These are phyloP conservation scores for Erythrobasidium yunnanense DNA, from an alignment of 768 basidiomycete genomes.

Conservation along the genomic window DNA sequence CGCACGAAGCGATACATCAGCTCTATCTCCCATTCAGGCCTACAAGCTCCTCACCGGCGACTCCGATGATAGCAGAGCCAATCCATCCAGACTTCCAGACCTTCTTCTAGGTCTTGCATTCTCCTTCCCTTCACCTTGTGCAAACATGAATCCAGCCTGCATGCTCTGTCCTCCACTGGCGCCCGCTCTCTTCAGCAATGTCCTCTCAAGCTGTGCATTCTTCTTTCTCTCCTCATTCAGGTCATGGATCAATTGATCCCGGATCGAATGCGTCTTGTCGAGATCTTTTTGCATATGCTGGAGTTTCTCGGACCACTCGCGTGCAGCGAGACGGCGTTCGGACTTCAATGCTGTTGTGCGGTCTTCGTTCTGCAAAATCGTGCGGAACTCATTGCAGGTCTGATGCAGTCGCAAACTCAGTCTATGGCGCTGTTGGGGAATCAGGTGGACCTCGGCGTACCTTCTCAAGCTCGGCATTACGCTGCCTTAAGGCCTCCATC, in stretches of 20 bases:
- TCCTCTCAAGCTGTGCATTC: neutral
- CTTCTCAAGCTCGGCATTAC: constrained; percentile 17
- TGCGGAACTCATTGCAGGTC: constrained; percentile 23
- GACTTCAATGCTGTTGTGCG: constrained; percentile 28
- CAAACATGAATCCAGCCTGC: too few relatives aligned
- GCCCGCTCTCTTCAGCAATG: neutral
- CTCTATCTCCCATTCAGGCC: too few relatives aligned
- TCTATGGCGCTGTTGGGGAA: too few relatives aligned
- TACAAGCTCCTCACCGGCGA: neutral
- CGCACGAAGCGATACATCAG: too few relatives aligned
- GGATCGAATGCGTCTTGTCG: constrained; percentile 23
- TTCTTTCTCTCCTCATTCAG: constrained; percentile 32
- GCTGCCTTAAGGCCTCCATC: neutral
- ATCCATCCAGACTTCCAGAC: neutral
- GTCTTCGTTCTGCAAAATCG: constrained; percentile 30
- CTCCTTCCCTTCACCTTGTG: too few relatives aligned
- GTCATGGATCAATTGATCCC: constrained; percentile 13
- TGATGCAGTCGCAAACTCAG: constrained; percentile 4
- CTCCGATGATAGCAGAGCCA: neutral
- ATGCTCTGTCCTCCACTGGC: too few relatives aligned
- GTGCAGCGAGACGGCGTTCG: constrained; percentile 25
- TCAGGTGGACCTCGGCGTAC: constrained; percentile 19
- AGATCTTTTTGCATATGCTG: constrained; percentile 26
- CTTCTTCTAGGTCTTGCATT: neutral
- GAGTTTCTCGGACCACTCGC: constrained; percentile 25